phyloP scores from a whole-genome alignment of 495 filamentous ascomycete genomes.

The Lentithecium fluviatile region DNA sequence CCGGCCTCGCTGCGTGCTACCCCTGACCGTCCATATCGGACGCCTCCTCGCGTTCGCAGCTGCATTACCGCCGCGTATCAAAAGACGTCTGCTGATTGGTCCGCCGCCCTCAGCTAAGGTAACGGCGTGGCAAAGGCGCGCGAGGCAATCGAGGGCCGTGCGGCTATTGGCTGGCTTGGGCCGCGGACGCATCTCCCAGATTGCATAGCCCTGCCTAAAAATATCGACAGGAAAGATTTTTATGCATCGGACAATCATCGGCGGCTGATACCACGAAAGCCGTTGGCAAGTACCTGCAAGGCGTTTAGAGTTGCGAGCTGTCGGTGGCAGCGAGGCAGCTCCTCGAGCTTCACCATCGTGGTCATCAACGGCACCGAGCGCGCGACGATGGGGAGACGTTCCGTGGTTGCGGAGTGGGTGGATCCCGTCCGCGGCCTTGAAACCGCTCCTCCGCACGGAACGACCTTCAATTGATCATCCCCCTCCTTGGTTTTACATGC shows the following conservation, averaged over 20 bases:
- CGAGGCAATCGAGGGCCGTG: no score
- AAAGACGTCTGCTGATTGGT: background rate
- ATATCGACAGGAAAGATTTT: slow-evolving; percentile 1
- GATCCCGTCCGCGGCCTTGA: background rate
- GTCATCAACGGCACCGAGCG: no score
- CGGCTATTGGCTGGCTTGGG: no score
- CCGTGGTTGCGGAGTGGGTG: no score
- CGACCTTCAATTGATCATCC: background rate
- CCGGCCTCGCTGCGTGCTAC: no score
- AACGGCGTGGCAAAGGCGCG: no score
- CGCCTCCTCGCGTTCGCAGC: slow-evolving; percentile 1
- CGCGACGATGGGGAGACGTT: no score
- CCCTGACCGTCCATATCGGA: no score
- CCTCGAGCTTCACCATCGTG: no score
- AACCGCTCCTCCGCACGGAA: background rate
- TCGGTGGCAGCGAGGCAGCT: no score
- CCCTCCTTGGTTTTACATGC: background rate
- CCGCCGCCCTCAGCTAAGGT: background rate
- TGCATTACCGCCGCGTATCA: background rate
- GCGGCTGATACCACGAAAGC: background rate
- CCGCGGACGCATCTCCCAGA: background rate
- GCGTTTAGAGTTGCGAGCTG: no score
- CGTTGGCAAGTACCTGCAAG: no score
- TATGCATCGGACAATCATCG: background rate
- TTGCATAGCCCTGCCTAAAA: slow-evolving; percentile 12